These are phyloP conservation scores for Candida michaelii DNA, from an alignment of 805 yeast genomes.

Conservation along the genomic window DNA sequence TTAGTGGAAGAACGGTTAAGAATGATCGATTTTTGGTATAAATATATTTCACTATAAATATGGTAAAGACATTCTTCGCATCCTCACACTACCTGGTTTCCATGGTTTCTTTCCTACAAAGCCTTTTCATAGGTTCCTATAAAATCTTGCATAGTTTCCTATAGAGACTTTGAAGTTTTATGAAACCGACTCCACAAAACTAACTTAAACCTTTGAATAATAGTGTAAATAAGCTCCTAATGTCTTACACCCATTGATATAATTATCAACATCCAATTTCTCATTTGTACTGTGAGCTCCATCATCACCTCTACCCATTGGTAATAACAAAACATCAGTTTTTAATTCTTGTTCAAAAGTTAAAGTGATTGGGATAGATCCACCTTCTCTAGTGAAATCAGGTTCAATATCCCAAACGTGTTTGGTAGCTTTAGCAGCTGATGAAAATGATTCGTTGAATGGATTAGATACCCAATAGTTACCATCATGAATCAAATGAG, in stretches of 20 bases:
- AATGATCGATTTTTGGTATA: too few species aligned
- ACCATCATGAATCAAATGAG: constrained; percentile 90
- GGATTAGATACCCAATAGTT: constrained; percentile 96
- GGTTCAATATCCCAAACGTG: constrained; percentile 95
- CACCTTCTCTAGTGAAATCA: constrained; percentile 98
- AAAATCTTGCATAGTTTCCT: too few species aligned
- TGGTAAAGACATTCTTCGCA: too few species aligned
- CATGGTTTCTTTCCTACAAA: too few species aligned
- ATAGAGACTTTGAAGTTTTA: too few species aligned
- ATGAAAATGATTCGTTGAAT: constrained; percentile 85
- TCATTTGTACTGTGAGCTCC: constrained; percentile 99
- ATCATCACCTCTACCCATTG: constrained; percentile 99
- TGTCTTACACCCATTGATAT: constrained; percentile 90
- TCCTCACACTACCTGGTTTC: too few species aligned
- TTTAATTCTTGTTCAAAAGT: constrained; percentile 87
- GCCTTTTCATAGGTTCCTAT: too few species aligned
- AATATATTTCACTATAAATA: too few species aligned
- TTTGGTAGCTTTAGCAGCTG: constrained; percentile 92
- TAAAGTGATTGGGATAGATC: constrained; percentile 95
- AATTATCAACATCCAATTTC: constrained; percentile 84
- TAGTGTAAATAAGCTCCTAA: constrained; percentile 92
- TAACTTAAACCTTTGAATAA: constrained; percentile 42
- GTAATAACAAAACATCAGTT: constrained; percentile 83
- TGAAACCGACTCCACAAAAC: not conserved
- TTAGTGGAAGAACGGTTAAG: too few species aligned